Conservation (phyloP, 495 filamentous ascomycete species). For the Sabuloglossum arenarium region DNA sequence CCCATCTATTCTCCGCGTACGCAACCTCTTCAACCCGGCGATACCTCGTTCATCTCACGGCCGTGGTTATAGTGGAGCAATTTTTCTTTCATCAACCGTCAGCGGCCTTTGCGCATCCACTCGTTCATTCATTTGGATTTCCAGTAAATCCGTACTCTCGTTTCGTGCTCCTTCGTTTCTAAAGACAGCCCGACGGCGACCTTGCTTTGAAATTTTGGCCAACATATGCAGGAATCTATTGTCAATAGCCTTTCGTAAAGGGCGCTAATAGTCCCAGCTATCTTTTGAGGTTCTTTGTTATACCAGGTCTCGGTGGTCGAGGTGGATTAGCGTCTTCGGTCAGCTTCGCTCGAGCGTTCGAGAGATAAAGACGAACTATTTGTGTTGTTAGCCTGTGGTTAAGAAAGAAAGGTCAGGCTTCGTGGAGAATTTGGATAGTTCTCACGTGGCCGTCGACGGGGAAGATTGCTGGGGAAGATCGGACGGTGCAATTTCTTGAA, state of each 20-base stretch:
- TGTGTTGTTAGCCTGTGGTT: not conserved
- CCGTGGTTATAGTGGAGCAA: not conserved
- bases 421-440: not conserved
- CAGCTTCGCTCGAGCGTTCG: not conserved
- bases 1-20: not conserved
- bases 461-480: not conserved
- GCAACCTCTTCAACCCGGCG: not conserved
- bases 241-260: not conserved
- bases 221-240: not conserved
- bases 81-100: not conserved
- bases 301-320: not conserved
- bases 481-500: not conserved
- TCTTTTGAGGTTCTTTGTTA: not conserved
- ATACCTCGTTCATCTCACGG: not conserved
- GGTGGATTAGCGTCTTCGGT: not conserved
- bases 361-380: not conserved
- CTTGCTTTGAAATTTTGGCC: not conserved
- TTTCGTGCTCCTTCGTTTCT: constrained; percentile 2
- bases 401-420: not conserved
- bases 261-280: not conserved
- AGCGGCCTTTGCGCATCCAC: not conserved
- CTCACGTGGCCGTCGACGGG: not conserved
- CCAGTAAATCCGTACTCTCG: constrained; percentile 2
- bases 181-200: not conserved
- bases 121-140: not conserved